Evolutionary conservation across 345 rosid genomes (phyloP).

Genomic region (Syzygium aqueum): DNA sequence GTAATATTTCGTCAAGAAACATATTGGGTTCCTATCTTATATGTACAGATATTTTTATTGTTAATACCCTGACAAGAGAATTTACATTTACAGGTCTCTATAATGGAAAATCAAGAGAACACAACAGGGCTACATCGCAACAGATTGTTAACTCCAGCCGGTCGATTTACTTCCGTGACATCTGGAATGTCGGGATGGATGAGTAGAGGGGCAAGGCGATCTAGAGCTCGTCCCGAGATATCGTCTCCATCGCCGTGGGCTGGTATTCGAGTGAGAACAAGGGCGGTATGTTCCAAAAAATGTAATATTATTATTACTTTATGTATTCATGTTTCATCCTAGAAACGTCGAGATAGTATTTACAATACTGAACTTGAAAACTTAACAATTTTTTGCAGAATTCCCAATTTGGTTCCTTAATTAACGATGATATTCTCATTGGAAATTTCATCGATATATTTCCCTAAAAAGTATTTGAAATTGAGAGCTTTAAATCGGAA

Average conservation of each 20-base stretch:
- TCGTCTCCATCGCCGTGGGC: not conserved
- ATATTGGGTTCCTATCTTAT: not conserved
- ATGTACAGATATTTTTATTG: not conserved
- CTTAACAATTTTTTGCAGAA: not conserved
- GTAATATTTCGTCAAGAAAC: not conserved
- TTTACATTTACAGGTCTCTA: not conserved
- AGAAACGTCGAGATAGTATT: not conserved
- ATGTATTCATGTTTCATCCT: not conserved
- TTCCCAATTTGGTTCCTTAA: not conserved
- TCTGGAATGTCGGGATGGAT: no score
- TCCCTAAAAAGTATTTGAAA: not conserved
- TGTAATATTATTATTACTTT: not conserved
- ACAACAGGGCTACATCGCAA: fast-evolving
- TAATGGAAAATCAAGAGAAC: not conserved
- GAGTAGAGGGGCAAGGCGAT: no score
- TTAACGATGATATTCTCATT: not conserved
- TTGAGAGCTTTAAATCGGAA: not conserved
- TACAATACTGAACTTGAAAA: not conserved
- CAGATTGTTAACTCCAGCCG: fast-evolving
- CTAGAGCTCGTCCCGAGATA: no score
- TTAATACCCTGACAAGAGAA: not conserved
- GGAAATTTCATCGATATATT: not conserved
- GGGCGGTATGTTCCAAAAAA: not conserved
- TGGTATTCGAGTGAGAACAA: not conserved
- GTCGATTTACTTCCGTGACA: no score